Evolutionary conservation across 805 yeast genomes (phyloP).

Genomic region (Saccharomycopsis amapae): DNA sequence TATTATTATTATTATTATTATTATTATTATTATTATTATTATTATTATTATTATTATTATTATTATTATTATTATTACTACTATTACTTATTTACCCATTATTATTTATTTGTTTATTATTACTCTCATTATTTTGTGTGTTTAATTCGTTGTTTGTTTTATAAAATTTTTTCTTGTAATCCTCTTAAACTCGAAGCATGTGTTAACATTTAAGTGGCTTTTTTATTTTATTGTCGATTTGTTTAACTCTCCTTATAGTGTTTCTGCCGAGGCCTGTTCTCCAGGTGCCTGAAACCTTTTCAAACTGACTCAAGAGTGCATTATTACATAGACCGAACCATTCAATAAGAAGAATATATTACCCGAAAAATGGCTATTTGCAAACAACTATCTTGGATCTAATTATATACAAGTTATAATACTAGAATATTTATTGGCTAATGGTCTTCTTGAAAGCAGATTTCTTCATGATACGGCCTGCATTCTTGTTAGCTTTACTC

Average conservation of each 20-base stretch:
- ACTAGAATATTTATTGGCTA: not conserved
- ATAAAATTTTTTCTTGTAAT: not conserved
- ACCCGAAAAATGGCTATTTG: not conserved
- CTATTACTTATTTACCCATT: too few species aligned
- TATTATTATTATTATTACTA: too few species aligned
- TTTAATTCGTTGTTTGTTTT: not conserved
- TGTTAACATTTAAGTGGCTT: too few species aligned
- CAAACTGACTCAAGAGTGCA: too few species aligned
- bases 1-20: not conserved
- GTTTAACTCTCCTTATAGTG: too few species aligned
- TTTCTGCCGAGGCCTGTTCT: too few species aligned
- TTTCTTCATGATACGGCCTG: slow-evolving; percentile 9
- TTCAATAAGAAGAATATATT: too few species aligned
- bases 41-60: too few species aligned
- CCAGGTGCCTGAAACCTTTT: too few species aligned
- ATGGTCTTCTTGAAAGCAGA: slow-evolving; percentile 13
- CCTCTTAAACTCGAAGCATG: too few species aligned
- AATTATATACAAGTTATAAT: not conserved
- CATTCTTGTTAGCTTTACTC: not conserved
- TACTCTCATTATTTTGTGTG: not conserved
- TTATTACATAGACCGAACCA: too few species aligned
- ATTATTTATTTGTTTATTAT: not conserved
- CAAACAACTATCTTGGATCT: not conserved
- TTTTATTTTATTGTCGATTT: too few species aligned
- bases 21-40: not conserved